A percentile compares a stretch with the other conserved stretches of the same genome.
Evolutionary conservation across 1,284 basidiomycete species (phyloP).

Genomic region (Lentinula novae-zelandiae): DNA sequence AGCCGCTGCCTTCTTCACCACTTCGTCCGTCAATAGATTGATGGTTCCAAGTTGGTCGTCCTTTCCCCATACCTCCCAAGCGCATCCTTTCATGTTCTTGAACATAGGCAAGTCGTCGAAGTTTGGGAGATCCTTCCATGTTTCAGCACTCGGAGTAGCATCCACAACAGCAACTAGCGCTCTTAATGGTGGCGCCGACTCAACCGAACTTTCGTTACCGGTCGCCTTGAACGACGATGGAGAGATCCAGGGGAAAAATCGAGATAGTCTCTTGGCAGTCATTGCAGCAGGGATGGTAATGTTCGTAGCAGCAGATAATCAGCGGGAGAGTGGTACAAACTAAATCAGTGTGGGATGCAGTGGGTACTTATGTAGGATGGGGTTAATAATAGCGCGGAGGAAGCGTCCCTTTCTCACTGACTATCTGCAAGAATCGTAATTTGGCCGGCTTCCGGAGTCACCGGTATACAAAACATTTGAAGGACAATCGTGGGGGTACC

Average conservation of each 20-base stretch:
- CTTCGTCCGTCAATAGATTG: slow-evolving; percentile 62
- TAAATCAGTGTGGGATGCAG: not conserved
- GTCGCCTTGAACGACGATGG: not conserved
- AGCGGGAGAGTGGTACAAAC: not conserved
- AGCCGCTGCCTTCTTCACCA: slow-evolving; percentile 55
- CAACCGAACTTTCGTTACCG: not conserved
- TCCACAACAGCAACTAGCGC: not conserved
- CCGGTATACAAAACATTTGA: not conserved
- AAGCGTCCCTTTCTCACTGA: not conserved
- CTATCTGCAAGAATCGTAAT: not conserved
- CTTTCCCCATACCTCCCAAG: slow-evolving; percentile 71
- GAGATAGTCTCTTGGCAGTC: slow-evolving; percentile 12
- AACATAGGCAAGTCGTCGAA: slow-evolving; percentile 63
- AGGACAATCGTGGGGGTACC: not conserved
- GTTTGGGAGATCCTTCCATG: slow-evolving; percentile 42
- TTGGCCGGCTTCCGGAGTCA: not conserved
- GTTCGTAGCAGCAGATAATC: not conserved
- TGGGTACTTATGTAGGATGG: not conserved
- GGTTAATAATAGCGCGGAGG: not conserved
- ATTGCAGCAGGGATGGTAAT: not conserved
- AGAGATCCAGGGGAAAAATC: slow-evolving; percentile 11
- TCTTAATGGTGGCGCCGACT: not conserved
- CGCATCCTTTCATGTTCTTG: slow-evolving; percentile 57
- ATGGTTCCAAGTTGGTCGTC: slow-evolving; percentile 71
- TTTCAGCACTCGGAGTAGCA: slow-evolving; percentile 23